Conservation (phyloP, 176 grass and related monocot genomes). For the Phragmites australis region DNA sequence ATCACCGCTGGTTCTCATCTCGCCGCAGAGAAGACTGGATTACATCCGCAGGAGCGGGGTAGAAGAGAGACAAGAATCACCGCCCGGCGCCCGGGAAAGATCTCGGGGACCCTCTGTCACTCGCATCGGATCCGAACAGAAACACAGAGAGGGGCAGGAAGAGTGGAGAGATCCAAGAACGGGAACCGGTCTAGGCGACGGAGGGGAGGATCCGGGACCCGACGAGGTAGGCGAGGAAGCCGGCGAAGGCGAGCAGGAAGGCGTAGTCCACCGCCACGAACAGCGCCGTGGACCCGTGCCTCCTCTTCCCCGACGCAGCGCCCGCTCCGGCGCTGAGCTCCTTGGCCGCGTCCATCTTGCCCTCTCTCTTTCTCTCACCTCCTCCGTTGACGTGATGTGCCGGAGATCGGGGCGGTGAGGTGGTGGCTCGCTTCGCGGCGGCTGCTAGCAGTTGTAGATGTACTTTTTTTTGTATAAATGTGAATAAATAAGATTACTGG, state of each 20-base stretch:
- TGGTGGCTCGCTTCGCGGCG: background rate
- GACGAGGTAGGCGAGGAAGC: constrained; percentile 83
- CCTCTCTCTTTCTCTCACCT: background rate
- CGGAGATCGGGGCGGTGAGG: background rate
- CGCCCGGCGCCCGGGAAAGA: background rate
- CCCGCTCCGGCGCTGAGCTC: background rate
- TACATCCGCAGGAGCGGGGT: background rate
- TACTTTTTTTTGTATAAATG: no score
- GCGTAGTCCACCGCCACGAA: constrained; percentile 84
- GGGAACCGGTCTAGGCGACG: constrained; percentile 21
- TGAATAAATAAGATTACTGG: no score
- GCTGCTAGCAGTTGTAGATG: no score
- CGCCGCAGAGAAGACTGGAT: background rate
- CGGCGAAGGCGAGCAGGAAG: constrained; percentile 83
- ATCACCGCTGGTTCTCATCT: background rate
- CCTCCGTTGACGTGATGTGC: background rate
- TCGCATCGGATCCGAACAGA: background rate
- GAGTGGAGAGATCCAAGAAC: background rate
- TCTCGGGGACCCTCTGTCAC: background rate
- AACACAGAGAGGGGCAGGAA: background rate
- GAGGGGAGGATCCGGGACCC: constrained; percentile 54
- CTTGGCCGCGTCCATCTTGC: constrained; percentile 27
- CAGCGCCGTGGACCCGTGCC: constrained; percentile 71
- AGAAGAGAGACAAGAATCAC: background rate
- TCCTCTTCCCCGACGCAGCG: constrained; percentile 3